These are phyloP conservation scores for Psilocybe azurescens DNA, from an alignment of 768 basidiomycete genomes.

Conservation along the genomic window DNA sequence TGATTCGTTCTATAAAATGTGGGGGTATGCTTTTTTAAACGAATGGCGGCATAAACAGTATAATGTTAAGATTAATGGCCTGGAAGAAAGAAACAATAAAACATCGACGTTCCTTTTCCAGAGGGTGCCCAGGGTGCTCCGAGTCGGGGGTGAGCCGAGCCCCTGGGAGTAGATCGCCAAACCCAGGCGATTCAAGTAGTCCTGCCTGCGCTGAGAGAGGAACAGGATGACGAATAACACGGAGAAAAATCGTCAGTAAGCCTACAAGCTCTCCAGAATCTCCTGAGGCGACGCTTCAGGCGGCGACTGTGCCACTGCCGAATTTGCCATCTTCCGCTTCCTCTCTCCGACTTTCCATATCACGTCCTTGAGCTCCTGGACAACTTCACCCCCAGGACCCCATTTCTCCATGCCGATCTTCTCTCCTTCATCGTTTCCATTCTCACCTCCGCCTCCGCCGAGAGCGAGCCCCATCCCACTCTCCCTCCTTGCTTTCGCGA, in stretches of 20 bases:
- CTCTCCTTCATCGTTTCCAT: conserved; percentile 12
- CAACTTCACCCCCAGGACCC: conserved; percentile 81
- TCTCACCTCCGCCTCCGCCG: conserved; percentile 17
- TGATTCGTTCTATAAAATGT: neutral
- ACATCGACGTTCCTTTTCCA: neutral
- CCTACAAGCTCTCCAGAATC: conserved; percentile 17
- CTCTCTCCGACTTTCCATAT: conserved; percentile 86
- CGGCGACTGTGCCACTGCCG: neutral
- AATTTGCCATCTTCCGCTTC: conserved; percentile 52
- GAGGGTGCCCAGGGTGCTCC: neutral
- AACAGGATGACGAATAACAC: no score
- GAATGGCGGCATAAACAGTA: neutral
- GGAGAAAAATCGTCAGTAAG: neutral
- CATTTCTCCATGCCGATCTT: conserved; percentile 48
- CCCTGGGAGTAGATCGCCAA: neutral
- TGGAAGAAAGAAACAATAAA: neutral
- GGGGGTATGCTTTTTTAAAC: neutral
- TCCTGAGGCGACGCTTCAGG: neutral
- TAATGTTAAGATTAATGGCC: neutral
- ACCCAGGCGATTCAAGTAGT: neutral
- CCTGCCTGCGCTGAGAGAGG: neutral
- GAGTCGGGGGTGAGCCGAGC: no score
- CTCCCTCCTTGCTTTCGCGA: conserved; percentile 60
- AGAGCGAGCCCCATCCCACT: conserved; percentile 36
- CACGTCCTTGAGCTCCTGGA: conserved; percentile 84